A percentile compares a stretch with the other conserved stretches of the same genome.
phyloP scores from a whole-genome alignment of 208 protist species.

The Leishmania aethiopica region DNA sequence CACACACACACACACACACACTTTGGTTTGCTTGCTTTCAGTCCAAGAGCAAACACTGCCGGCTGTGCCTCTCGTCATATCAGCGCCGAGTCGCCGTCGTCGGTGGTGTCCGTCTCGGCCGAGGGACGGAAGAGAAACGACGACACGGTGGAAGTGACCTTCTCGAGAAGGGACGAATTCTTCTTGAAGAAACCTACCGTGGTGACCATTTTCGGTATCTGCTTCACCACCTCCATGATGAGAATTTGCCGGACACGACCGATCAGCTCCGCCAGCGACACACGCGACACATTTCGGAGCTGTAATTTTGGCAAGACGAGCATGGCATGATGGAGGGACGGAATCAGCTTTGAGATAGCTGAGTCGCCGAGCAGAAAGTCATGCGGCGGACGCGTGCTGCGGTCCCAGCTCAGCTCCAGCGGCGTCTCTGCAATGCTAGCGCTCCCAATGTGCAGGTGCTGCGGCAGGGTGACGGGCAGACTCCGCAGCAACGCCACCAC shows the following conservation, averaged over 20 bases:
- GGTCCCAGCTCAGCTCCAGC: conserved; percentile 59
- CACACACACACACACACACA: conserved; percentile 1
- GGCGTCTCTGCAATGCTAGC: conserved; percentile 38
- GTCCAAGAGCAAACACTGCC: background rate
- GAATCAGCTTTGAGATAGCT: conserved; percentile 44
- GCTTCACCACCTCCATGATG: conserved; percentile 48
- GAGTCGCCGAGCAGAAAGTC: conserved; percentile 57
- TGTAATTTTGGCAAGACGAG: conserved; percentile 47
- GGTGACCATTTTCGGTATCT: conserved; percentile 51
- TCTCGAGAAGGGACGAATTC: conserved; percentile 35
- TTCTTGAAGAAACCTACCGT: conserved; percentile 52
- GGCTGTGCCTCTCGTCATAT: conserved; percentile 7
- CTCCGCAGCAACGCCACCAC: conserved; percentile 4
- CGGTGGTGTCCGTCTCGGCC: conserved; percentile 19
- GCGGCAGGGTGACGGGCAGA: conserved; percentile 19
- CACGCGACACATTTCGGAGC: conserved; percentile 40
- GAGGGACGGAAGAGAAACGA: conserved; percentile 28
- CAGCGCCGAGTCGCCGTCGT: conserved; percentile 22
- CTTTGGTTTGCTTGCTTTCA: background rate
- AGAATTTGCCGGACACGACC: conserved; percentile 41
- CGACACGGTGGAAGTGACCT: conserved; percentile 27
- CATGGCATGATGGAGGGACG: conserved; percentile 57
- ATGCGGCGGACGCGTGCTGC: conserved; percentile 46
- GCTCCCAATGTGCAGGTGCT: conserved; percentile 31
- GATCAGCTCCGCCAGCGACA: conserved; percentile 35